phyloP scores from a whole-genome alignment of 1,284 basidiomycete species.

The Ceratorhiza oryzae-sativae region DNA sequence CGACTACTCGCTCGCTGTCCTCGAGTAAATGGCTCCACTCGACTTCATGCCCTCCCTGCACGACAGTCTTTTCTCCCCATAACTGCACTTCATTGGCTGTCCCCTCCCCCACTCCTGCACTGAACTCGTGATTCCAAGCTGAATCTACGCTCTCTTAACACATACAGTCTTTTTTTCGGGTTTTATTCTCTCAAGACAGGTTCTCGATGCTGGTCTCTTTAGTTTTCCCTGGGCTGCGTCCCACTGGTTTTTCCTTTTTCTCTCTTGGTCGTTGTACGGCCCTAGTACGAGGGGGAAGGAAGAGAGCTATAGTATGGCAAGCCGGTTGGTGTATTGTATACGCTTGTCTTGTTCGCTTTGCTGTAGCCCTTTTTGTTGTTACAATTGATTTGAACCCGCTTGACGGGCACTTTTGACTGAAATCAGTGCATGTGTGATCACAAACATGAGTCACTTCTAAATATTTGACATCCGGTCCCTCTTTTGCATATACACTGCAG shows the following conservation, averaged over 20 bases:
- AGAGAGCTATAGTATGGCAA: background rate
- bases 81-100: background rate
- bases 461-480: no score
- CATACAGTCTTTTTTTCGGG: constrained; percentile 11
- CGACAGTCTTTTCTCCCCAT: background rate
- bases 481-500: no score
- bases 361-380: background rate
- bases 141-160: background rate
- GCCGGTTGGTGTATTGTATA: background rate
- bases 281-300: background rate
- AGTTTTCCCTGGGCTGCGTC: background rate
- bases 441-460: no score
- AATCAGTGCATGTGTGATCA: background rate
- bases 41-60: background rate
- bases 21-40: background rate
- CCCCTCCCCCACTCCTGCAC: background rate
- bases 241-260: background rate
- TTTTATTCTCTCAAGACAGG: background rate
- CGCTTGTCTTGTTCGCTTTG: background rate
- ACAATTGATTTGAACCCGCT: constrained; percentile 9
- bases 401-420: constrained; percentile 1
- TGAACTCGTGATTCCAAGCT: constrained; percentile 12
- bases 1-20: constrained; percentile 55
- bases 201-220: background rate
- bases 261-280: constrained; percentile 17